Evolutionary conservation across 352 stramenopile genomes (phyloP).

Genomic region (Thalassiosira livingstoniorum): DNA sequence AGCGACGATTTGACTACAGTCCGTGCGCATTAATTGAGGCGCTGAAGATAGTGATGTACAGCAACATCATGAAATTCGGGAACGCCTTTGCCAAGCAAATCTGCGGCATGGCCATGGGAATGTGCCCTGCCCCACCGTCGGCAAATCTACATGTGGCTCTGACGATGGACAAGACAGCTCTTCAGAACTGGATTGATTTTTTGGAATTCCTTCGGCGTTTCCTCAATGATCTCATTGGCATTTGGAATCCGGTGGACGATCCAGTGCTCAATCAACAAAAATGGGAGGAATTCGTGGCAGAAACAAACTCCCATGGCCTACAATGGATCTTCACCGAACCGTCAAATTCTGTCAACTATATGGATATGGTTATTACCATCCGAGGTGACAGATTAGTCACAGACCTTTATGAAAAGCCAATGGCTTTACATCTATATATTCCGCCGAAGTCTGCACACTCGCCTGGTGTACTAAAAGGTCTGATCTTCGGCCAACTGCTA

Average conservation of each 20-base stretch:
- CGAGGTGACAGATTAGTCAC: not conserved
- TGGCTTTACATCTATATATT: not conserved
- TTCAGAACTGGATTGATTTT: not conserved
- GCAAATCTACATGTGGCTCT: conserved; percentile 19
- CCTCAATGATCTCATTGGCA: not conserved
- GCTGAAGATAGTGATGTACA: conserved; percentile 7
- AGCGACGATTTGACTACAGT: conserved; percentile 4
- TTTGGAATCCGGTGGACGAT: not conserved
- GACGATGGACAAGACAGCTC: not conserved
- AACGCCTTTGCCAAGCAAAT: conserved; percentile 18
- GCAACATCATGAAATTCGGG: conserved; percentile 8
- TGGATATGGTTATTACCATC: not conserved
- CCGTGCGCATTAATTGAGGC: conserved; percentile 5
- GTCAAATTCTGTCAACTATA: not conserved
- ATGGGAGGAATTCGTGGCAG: conserved; percentile 16
- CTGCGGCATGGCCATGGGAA: conserved; percentile 18
- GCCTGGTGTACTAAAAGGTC: not conserved
- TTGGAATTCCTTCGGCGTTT: not conserved
- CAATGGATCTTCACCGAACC: not conserved
- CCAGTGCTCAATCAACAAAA: not conserved
- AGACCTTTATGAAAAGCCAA: not conserved
- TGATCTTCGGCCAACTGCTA: not conserved
- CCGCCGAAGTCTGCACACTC: not conserved
- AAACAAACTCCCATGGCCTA: not conserved
- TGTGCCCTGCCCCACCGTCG: conserved; percentile 1